Evolutionary conservation across 2,329 filamentous ascomycete genomes (phyloP).

Genomic region (Cladorrhinum sp.): DNA sequence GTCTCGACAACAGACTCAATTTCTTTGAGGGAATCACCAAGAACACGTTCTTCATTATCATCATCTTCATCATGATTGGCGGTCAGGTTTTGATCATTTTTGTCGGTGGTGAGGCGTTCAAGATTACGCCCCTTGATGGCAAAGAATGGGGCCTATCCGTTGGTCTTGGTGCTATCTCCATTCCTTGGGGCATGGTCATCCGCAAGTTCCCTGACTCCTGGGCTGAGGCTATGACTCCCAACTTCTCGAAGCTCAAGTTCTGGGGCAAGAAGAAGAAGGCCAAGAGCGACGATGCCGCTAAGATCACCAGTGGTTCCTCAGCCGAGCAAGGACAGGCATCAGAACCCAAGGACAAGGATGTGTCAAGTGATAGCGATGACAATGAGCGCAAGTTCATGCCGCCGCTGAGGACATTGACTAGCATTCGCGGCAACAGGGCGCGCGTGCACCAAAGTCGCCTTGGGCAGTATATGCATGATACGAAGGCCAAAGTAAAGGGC

Average conservation of each 20-base stretch:
- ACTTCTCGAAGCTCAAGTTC: conserved; percentile 23
- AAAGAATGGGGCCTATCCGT: conserved; percentile 83
- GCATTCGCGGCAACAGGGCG: conserved; percentile 28
- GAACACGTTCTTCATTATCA: conserved; percentile 79
- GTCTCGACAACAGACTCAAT: conserved; percentile 83
- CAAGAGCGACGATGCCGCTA: conserved; percentile 9
- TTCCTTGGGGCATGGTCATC: conserved; percentile 71
- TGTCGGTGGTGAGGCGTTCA: conserved; percentile 73
- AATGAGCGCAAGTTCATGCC: conserved; percentile 2
- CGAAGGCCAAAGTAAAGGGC: conserved; percentile 27
- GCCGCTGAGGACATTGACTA: conserved; percentile 28
- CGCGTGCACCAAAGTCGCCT: conserved; percentile 26
- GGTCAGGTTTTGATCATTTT: conserved; percentile 84
- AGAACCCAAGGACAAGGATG: conserved; percentile 8
- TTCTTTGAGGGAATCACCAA: conserved; percentile 77
- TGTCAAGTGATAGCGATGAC: conserved; percentile 14
- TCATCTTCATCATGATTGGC: conserved; percentile 77
- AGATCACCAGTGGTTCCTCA: neutral
- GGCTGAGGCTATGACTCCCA: conserved; percentile 27
- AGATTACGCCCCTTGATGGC: conserved; percentile 59
- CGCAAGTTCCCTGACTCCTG: conserved; percentile 68
- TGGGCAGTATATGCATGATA: conserved; percentile 29
- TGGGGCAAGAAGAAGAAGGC: conserved; percentile 17
- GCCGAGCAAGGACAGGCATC: neutral
- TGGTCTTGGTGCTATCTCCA: conserved; percentile 68